Conservation (phyloP, 2,329 filamentous ascomycete species). For the Didymellaceae sp. region DNA sequence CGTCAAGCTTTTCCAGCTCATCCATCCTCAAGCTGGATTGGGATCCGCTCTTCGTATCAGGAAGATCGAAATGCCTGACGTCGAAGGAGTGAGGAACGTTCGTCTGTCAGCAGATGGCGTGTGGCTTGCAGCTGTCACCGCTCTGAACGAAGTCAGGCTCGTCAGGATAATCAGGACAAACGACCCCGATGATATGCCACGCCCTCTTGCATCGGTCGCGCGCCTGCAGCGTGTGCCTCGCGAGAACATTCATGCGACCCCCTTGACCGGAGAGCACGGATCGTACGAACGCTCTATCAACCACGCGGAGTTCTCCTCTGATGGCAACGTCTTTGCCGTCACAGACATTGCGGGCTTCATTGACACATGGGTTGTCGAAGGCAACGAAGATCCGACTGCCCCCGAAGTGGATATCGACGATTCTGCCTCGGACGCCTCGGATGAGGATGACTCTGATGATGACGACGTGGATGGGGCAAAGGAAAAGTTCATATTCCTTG, state of each 20-base stretch:
- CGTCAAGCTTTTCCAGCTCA: slow-evolving; percentile 78
- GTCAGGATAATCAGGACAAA: slow-evolving; percentile 57
- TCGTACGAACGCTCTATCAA: slow-evolving; percentile 78
- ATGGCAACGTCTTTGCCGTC: slow-evolving; percentile 78
- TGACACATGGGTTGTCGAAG: slow-evolving; percentile 81
- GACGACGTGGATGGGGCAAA: slow-evolving; percentile 57
- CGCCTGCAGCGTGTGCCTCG: slow-evolving; percentile 50
- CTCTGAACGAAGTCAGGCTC: slow-evolving; percentile 53
- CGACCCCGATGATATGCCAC: slow-evolving; percentile 46
- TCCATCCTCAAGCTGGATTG: slow-evolving; percentile 58
- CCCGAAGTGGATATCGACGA: slow-evolving; percentile 49
- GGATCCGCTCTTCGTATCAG: slow-evolving; percentile 71
- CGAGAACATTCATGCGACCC: slow-evolving; percentile 31
- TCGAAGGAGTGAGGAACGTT: slow-evolving; percentile 73
- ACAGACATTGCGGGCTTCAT: slow-evolving; percentile 85
- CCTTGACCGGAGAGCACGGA: slow-evolving; percentile 70
- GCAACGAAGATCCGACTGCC: slow-evolving; percentile 58
- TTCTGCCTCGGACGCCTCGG: slow-evolving; percentile 31
- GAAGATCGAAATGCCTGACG: slow-evolving; percentile 69
- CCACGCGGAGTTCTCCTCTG: slow-evolving; percentile 77
- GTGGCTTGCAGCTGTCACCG: slow-evolving; percentile 67
- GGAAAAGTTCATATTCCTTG: slow-evolving; percentile 57
- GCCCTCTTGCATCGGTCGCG: slow-evolving; percentile 47
- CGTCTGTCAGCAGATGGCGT: slow-evolving; percentile 72
- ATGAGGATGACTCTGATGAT: slow-evolving; percentile 47